These are phyloP conservation scores for Lactarius indigo DNA, from an alignment of 768 basidiomycete species.

Conservation along the genomic window DNA sequence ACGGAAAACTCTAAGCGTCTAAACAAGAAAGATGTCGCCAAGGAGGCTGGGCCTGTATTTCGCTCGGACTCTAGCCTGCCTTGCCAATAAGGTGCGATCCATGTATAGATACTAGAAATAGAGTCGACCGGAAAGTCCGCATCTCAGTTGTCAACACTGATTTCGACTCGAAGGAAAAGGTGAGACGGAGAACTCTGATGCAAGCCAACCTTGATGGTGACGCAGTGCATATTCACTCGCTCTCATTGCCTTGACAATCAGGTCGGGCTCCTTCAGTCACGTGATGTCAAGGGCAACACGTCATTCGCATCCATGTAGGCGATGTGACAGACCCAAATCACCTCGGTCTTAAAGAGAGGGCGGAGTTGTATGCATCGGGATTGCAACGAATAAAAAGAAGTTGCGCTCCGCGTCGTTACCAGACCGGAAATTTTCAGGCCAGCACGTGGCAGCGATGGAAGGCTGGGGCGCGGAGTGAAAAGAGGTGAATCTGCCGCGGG, in stretches of 20 bases:
- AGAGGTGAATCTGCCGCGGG: conserved; percentile 8
- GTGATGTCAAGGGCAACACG: not conserved
- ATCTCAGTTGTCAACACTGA: not conserved
- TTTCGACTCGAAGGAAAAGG: not conserved
- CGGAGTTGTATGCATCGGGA: conserved; percentile 14
- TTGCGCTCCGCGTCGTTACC: conserved; percentile 1
- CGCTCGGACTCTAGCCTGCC: not conserved
- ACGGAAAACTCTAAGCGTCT: conserved; percentile 8
- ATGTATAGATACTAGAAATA: not conserved
- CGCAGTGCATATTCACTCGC: not conserved
- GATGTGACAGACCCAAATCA: not conserved
- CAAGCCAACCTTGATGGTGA: not conserved
- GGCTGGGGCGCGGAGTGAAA: conserved; percentile 3
- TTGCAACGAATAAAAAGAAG: not conserved
- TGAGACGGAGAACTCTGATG: not conserved
- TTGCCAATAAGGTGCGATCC: not conserved
- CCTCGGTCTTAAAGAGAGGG: conserved; percentile 4
- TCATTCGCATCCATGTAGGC: not conserved
- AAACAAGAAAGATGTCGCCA: conserved; percentile 8
- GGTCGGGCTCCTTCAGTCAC: not conserved
- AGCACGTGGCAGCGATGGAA: not conserved
- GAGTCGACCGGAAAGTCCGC: not conserved
- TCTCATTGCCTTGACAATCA: conserved; percentile 11
- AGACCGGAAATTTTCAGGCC: not conserved
- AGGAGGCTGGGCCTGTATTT: conserved; percentile 7